These are phyloP conservation scores for Rhizoctonia solani DNA, from an alignment of 1,284 basidiomycete genomes.

Conservation along the genomic window DNA sequence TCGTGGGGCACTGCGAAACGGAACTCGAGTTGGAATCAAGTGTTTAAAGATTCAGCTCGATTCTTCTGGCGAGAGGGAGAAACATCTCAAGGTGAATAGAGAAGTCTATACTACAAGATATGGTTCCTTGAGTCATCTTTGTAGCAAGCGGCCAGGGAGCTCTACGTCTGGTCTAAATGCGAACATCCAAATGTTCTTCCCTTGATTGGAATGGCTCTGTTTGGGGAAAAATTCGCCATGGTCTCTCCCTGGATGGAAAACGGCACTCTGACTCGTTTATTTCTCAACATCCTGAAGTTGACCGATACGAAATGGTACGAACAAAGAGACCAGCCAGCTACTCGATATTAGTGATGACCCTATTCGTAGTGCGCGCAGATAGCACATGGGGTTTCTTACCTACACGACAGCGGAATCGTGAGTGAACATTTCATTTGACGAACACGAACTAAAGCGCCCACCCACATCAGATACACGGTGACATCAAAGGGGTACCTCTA, in stretches of 20 bases:
- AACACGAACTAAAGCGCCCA: neutral
- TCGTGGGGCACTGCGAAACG: neutral
- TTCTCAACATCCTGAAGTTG: neutral
- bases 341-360: neutral
- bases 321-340: neutral
- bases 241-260: constrained; percentile 13
- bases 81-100: neutral
- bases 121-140: too few relatives aligned
- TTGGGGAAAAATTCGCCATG: constrained; percentile 1
- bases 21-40: neutral
- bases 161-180: neutral
- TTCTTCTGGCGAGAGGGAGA: neutral
- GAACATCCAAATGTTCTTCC: neutral
- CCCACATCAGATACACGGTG: neutral
- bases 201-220: neutral
- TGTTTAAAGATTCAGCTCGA: neutral
- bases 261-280: neutral
- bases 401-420: neutral
- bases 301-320: constrained; percentile 3
- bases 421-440: neutral
- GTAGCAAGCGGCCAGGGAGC: neutral
- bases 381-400: neutral
- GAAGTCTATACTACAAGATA: neutral
- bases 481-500: neutral
- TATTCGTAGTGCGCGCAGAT: neutral